A percentile compares a stretch with the other conserved stretches of the same genome.
Conservation (phyloP, 2,329 filamentous ascomycete genomes). For the Epicoccum nigrum region DNA sequence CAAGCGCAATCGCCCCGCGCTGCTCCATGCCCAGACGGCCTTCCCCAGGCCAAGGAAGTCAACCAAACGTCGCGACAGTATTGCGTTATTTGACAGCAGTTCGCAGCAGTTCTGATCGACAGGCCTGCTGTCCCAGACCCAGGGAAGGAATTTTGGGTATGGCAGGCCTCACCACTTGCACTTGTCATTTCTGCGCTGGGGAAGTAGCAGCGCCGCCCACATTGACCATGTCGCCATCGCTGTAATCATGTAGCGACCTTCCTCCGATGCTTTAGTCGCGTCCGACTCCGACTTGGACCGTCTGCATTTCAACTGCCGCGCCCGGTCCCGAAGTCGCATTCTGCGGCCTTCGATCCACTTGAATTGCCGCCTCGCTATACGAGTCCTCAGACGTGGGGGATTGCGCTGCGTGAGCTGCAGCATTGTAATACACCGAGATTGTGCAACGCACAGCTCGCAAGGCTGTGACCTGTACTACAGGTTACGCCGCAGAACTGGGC, state of each 20-base stretch:
- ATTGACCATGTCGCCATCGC: background rate
- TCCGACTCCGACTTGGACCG: slow-evolving; percentile 7
- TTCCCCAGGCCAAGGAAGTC: slow-evolving; percentile 20
- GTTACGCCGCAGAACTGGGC: no score
- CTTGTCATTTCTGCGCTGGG: background rate
- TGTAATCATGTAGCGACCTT: background rate
- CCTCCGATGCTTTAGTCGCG: slow-evolving; percentile 8
- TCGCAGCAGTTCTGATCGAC: slow-evolving; percentile 9
- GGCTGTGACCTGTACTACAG: no score
- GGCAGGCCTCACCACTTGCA: background rate
- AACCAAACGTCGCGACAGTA: slow-evolving; percentile 6
- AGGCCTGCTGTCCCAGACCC: background rate
- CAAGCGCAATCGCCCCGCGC: slow-evolving; percentile 11
- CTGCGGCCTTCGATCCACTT: slow-evolving; percentile 9
- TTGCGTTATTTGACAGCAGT: slow-evolving; percentile 16
- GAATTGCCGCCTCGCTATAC: background rate
- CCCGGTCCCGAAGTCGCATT: slow-evolving; percentile 8
- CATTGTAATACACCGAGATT: background rate
- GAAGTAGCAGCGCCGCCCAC: background rate
- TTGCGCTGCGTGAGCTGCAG: background rate
- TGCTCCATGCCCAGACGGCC: slow-evolving; percentile 17
- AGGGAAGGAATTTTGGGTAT: background rate
- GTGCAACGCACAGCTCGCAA: background rate
- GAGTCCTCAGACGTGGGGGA: slow-evolving; percentile 6
- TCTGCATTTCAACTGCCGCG: slow-evolving; percentile 10